Evolutionary conservation across 164 flowering plant species (phyloP).

Genomic region (Umbilicus rupestris): DNA sequence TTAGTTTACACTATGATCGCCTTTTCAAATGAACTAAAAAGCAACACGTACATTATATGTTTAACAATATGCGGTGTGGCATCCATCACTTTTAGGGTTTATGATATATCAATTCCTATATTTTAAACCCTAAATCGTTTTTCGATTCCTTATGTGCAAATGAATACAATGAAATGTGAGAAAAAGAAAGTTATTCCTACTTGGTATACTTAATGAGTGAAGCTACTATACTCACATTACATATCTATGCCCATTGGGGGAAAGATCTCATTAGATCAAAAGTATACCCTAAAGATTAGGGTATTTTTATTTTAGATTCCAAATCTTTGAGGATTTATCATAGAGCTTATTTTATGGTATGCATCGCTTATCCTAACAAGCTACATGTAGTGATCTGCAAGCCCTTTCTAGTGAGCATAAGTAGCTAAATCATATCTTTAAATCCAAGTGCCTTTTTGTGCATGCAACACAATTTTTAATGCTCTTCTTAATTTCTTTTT

Average conservation of each 20-base stretch:
- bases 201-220: neutral
- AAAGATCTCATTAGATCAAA: neutral
- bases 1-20: too few species aligned
- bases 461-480: neutral
- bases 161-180: too few species aligned
- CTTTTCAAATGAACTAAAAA: too few species aligned
- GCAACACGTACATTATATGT: too few species aligned
- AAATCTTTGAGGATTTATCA: neutral
- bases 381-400: neutral
- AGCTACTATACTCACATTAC: neutral
- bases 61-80: too few species aligned
- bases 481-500: neutral
- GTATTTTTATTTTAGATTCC: neutral
- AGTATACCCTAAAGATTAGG: slow-evolving; percentile 5
- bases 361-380: neutral
- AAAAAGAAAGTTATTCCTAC: too few species aligned
- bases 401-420: neutral
- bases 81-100: too few species aligned
- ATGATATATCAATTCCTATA: too few species aligned
- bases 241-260: neutral
- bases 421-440: slow-evolving; percentile 2
- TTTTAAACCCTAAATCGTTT: too few species aligned
- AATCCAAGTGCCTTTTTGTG: neutral
- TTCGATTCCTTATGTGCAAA: too few species aligned
- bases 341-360: neutral